phyloP scores from a whole-genome alignment of 805 yeast species.

The Cyberlindnera meyerae region DNA sequence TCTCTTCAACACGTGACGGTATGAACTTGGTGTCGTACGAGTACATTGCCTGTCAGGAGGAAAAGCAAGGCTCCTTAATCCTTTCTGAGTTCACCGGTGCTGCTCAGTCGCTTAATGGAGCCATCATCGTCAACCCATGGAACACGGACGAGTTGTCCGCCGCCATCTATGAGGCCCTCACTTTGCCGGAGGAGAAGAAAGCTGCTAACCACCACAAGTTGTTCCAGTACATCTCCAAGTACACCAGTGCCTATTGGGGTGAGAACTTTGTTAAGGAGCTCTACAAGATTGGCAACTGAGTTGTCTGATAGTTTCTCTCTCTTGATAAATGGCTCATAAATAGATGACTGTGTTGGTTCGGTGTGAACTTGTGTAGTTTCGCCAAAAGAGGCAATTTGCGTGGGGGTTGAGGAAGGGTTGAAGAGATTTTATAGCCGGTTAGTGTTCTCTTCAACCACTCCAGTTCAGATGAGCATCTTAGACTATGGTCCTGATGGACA shows the following conservation, averaged over 20 bases:
- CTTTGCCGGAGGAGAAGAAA: slow-evolving; percentile 78
- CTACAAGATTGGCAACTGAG: slow-evolving; percentile 33
- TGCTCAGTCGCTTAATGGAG: slow-evolving; percentile 96
- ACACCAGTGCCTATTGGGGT: slow-evolving; percentile 97
- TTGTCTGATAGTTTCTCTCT: background rate
- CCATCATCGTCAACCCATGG: slow-evolving; percentile 95
- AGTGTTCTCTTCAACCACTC: no score
- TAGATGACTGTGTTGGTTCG: background rate
- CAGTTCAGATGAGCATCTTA: no score
- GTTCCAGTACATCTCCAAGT: slow-evolving; percentile 83
- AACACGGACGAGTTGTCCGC: slow-evolving; percentile 90
- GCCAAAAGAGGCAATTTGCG: background rate
- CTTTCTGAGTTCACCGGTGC: slow-evolving; percentile 97
- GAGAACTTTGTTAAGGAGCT: slow-evolving; percentile 90
- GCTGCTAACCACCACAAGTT: slow-evolving; percentile 74
- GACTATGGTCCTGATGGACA: no score
- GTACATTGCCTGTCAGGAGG: slow-evolving; percentile 91
- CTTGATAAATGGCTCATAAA: background rate
- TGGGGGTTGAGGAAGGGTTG: background rate
- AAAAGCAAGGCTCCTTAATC: slow-evolving; percentile 79
- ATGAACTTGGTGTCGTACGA: slow-evolving; percentile 97
- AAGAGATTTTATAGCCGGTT: no score
- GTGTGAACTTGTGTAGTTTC: no score
- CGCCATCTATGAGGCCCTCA: slow-evolving; percentile 80
- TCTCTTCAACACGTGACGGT: slow-evolving; percentile 94